Conservation (phyloP, 768 basidiomycete species). For the Leccinum uliginosum region DNA sequence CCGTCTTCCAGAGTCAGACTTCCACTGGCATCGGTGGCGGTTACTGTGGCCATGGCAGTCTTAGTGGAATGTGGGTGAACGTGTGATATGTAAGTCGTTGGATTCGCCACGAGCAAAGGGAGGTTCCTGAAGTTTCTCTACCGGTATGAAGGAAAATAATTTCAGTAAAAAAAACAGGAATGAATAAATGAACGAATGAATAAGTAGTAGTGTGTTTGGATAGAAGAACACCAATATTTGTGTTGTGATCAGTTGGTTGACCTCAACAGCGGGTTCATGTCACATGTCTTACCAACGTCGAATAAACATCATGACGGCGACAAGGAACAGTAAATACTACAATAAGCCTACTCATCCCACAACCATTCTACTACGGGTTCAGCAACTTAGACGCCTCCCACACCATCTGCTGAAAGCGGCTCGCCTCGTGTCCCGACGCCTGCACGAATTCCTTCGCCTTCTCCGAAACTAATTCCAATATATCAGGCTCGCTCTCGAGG, state of each 20-base stretch:
- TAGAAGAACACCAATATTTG: too few relatives aligned
- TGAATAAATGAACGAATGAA: too few relatives aligned
- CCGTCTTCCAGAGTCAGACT: slow-evolving; percentile 17
- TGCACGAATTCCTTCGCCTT: slow-evolving; percentile 42
- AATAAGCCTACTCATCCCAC: not conserved
- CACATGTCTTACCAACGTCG: not conserved
- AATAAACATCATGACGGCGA: not conserved
- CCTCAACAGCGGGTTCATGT: too few relatives aligned
- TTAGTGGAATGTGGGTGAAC: too few relatives aligned
- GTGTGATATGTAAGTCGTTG: too few relatives aligned
- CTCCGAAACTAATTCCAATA: slow-evolving; percentile 38
- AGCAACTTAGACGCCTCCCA: slow-evolving; percentile 10
- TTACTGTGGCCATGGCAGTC: too few relatives aligned
- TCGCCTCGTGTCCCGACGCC: not conserved
- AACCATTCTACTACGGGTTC: not conserved
- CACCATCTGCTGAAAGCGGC: slow-evolving; percentile 20
- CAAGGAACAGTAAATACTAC: not conserved
- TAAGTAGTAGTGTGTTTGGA: too few relatives aligned
- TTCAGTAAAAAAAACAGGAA: too few relatives aligned
- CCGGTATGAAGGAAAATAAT: too few relatives aligned
- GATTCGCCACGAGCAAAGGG: not conserved
- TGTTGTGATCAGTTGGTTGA: too few relatives aligned
- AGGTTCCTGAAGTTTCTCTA: too few relatives aligned
- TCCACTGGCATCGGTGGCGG: not conserved
- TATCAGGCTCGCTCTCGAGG: slow-evolving; percentile 34